Base-by-base conservation (phyloP, 148 eudicot species). In the Nepenthes gracilis region DNA sequence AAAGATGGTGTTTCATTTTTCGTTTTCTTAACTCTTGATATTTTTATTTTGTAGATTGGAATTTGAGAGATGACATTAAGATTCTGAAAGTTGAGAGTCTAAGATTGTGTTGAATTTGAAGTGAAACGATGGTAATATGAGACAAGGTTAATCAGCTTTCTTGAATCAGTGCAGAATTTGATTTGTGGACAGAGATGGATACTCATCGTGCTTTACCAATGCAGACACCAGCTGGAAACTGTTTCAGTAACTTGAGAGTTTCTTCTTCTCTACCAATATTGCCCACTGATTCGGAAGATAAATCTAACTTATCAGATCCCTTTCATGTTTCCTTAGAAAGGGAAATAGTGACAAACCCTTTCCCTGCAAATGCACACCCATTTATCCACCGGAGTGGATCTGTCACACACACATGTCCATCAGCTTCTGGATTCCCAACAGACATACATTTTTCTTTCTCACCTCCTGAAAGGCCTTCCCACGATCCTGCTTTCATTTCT, bases 301-400 rank as follows among this genome's bases (percentile, higher is more conserved):
- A 67, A 62, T 76, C 78, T 5, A 79, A 60, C 51, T 67, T 75
- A 7, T 74, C 81, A 8, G 85, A 83, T 67, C 74, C 83, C 2
- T 72, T 81, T 53, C 72, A 64, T 67, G 68, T 68, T 35, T 55
- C 80, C 40, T 70, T 77, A 33, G 64, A 75, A 50, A 58, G 40
- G 32, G 80, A 80, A 62, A 60, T 51, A 56, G 53, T 72, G 10
- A 54, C 73, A 36, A 59, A 63, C 55, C 61, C 72, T 11, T 35
- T 65, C 51, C 80, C 68, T 32, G 58, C 74, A 52, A 74, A 62
- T 12, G 56, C 74, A 61, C 67, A 55, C 61, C 74, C 83, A 36
- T 59, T 74, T 43, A 60, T 47, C 61, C 70, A 75, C 58, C 60
- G 70, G 32, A 57, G 66, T 38, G 83, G 79, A 45, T 34, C 72